Percentiles rank a stretch among this genome's conserved stretches.
These are phyloP conservation scores for Zymoseptoria ardabiliae DNA, from an alignment of 2,329 filamentous ascomycete genomes.

Conservation along the genomic window DNA sequence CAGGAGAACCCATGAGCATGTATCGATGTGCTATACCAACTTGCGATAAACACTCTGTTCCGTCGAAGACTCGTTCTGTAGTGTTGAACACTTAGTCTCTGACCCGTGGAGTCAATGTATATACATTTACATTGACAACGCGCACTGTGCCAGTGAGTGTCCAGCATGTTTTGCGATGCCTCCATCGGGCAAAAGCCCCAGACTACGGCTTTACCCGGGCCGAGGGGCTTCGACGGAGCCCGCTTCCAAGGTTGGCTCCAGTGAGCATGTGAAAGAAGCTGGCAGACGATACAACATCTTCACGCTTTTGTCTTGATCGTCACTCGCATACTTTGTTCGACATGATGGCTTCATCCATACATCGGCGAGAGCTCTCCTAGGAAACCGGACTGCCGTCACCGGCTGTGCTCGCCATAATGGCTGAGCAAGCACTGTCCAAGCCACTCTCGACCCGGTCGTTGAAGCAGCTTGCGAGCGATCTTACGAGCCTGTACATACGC, in stretches of 20 bases:
- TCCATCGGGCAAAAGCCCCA: not conserved
- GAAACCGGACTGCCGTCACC: not conserved
- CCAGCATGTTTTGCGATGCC: not conserved
- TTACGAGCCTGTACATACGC: conserved; percentile 66
- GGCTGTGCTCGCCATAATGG: conserved; percentile 12
- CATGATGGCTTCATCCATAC: not conserved
- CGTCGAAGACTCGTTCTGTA: no score
- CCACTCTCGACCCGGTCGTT: conserved; percentile 25
- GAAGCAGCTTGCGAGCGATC: conserved; percentile 33
- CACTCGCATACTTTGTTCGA: not conserved
- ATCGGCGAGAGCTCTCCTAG: not conserved
- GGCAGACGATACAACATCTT: not conserved
- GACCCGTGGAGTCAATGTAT: no score
- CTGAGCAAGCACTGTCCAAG: conserved; percentile 10
- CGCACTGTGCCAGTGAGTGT: not conserved
- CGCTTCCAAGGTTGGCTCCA: not conserved
- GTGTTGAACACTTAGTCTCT: no score
- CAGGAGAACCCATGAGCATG: no score
- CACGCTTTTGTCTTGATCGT: not conserved
- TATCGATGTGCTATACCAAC: no score
- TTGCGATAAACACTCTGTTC: no score
- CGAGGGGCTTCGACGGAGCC: no score
- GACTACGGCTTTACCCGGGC: not conserved
- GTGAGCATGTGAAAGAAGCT: conserved; percentile 5
- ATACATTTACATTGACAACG: no score